Evolutionary conservation across 2,329 filamentous ascomycete genomes (phyloP).

Genomic region (Apiospora marii): DNA sequence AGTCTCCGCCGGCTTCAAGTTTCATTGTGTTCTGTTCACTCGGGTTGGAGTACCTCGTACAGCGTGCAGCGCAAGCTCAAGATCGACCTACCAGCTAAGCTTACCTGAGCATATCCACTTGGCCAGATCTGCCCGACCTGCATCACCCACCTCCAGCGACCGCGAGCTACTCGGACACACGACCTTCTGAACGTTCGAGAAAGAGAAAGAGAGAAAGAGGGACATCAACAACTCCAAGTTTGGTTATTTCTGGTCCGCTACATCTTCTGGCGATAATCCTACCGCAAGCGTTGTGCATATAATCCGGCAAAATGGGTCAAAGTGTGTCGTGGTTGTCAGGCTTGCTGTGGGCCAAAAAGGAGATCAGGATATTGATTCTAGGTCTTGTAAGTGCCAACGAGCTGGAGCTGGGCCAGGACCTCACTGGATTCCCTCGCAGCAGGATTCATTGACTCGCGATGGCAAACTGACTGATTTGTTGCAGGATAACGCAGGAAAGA

Average conservation of each 20-base stretch:
- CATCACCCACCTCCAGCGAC: slow-evolving; percentile 12
- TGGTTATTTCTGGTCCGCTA: not conserved
- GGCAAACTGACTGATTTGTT: slow-evolving; percentile 30
- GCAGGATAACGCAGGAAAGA: slow-evolving; percentile 98
- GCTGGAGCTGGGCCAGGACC: not conserved
- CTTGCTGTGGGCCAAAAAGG: slow-evolving; percentile 91
- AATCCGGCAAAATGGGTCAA: slow-evolving; percentile 63
- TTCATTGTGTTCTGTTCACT: slow-evolving; percentile 16
- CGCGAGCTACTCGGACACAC: slow-evolving; percentile 19
- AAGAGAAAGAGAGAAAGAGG: not conserved
- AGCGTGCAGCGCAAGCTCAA: not conserved
- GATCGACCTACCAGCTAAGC: not conserved
- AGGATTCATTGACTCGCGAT: not conserved
- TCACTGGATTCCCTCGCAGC: slow-evolving; percentile 25
- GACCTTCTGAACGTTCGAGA: slow-evolving; percentile 19
- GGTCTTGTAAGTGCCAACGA: slow-evolving; percentile 75
- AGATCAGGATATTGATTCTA: slow-evolving; percentile 94
- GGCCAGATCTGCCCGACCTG: slow-evolving; percentile 23
- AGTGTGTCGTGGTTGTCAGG: slow-evolving; percentile 74
- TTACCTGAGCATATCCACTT: slow-evolving; percentile 25
- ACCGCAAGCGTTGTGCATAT: slow-evolving; percentile 25
- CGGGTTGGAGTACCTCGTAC: not conserved
- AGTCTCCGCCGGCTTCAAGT: slow-evolving; percentile 16
- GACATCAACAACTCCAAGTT: not conserved
- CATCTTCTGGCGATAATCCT: not conserved